Conservation (phyloP, 2,329 filamentous ascomycete species). For the Dissoconium aciculare region DNA sequence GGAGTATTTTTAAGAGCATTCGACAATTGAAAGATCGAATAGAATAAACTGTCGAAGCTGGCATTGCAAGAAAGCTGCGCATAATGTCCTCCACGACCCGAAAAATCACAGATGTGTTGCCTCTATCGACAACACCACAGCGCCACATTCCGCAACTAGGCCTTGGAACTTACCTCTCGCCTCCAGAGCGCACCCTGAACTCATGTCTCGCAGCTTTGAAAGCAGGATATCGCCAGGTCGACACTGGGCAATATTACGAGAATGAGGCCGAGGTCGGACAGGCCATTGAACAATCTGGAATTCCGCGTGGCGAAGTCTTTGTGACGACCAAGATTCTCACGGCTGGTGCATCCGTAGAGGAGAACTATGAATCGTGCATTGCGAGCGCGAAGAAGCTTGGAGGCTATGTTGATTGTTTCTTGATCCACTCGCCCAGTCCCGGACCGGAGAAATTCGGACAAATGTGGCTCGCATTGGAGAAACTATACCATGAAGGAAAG, state of each 20-base stretch:
- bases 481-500: slow-evolving; percentile 43
- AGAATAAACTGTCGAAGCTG: too few relatives aligned
- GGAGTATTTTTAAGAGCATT: too few relatives aligned
- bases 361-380: slow-evolving; percentile 43
- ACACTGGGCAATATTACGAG: slow-evolving; percentile 54
- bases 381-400: slow-evolving; percentile 50
- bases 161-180: neutral
- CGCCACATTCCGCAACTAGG: neutral
- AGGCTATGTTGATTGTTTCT: slow-evolving; percentile 56
- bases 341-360: slow-evolving; percentile 38
- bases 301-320: slow-evolving; percentile 47
- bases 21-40: too few relatives aligned
- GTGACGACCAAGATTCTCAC: slow-evolving; percentile 56
- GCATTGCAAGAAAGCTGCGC: too few relatives aligned
- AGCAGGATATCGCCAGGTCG: slow-evolving; percentile 48
- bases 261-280: slow-evolving; percentile 55
- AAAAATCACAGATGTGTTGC: neutral
- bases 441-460: slow-evolving; percentile 42
- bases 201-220: slow-evolving; percentile 45
- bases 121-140: neutral
- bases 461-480: slow-evolving; percentile 54
- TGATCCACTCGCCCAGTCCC: slow-evolving; percentile 50
- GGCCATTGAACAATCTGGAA: slow-evolving; percentile 42
- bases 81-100: neutral
- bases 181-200: slow-evolving; percentile 23